Conservation (phyloP, 306 rosid genomes). For the Vigna nakashimae region DNA sequence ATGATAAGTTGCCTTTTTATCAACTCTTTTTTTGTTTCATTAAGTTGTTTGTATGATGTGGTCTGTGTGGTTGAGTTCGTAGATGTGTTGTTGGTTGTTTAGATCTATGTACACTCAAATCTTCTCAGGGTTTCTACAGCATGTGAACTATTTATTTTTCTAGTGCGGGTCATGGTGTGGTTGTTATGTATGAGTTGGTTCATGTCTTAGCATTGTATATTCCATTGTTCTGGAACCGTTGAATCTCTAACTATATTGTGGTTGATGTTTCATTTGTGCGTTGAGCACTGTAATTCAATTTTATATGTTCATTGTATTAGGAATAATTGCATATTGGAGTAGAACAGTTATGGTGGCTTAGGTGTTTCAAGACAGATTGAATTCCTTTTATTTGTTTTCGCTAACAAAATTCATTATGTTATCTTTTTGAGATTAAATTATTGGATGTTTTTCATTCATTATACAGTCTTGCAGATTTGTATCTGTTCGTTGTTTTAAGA, state of each 20-base stretch:
- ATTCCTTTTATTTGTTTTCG: background rate
- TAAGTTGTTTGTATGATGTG: background rate
- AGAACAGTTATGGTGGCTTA: background rate
- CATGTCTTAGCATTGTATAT: background rate
- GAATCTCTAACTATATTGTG: background rate
- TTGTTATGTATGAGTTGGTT: background rate
- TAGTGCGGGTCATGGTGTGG: background rate
- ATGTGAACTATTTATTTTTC: background rate
- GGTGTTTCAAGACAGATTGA: background rate
- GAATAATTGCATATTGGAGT: background rate
- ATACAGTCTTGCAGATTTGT: background rate
- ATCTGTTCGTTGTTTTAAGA: background rate
- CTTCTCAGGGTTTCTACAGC: background rate
- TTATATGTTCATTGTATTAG: background rate
- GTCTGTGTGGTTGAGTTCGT: background rate
- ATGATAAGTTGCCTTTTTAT: background rate
- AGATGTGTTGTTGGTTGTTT: background rate
- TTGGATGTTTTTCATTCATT: background rate
- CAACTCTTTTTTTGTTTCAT: too few relatives aligned
- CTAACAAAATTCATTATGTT: background rate
- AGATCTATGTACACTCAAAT: background rate
- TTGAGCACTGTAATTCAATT: background rate
- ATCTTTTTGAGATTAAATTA: background rate
- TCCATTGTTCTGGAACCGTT: background rate
- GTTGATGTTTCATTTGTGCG: background rate